Evolutionary conservation across 2,329 filamentous ascomycete genomes (phyloP), one percentile per base, ranked within the genome.

Genomic region (Neopestalotiopsis sp.): DNA sequence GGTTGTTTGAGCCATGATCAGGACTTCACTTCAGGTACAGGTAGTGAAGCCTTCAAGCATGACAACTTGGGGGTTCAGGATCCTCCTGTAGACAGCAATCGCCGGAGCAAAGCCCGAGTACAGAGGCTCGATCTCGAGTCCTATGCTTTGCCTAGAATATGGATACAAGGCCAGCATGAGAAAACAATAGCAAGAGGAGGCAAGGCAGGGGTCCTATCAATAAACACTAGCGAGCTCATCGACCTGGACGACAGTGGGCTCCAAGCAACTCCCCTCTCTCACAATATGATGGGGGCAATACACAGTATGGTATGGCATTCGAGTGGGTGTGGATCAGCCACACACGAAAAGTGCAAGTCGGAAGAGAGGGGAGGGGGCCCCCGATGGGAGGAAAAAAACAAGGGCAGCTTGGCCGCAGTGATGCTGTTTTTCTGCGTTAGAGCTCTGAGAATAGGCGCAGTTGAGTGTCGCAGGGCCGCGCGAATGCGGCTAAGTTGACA

Each of bases 361-460:
- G 45, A 52, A 52, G 45, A 17, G 45, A 52, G 34, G 34, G 34
- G 34, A 38, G 34, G 34, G 34, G 34, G 10, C 6, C 34, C 6
- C 34, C 34, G 24, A 38, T 9, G 10, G 10, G 10, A 38, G 10
- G 4, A 38, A 38, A 38, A 38, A 38, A 38, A 38, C 6, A 38
- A 10, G 34, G 6, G 6, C 34, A 38, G 34, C 34, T 10, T 28
- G 10, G 34, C 34, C 6, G 34, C 10, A 10, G 34, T 38, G 34
- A 10, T 52, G 45, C 20, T 52, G 45, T 49, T 28, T 28, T 28
- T 28, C n/a, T 49, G 45, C 17, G 12, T 49, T 30, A 20, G 45
- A 65, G 49, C 63, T 66, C 57, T 42, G 42, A n/a, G 17, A 40
- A 66, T 66, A 66, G 63, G 63, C 63, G 63, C 63, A 66, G 63